Evolutionary conservation across 768 basidiomycete species (phyloP), one percentile per base, ranked within the genome.

Genomic region (Rubroboletus pulcherrimus): DNA sequence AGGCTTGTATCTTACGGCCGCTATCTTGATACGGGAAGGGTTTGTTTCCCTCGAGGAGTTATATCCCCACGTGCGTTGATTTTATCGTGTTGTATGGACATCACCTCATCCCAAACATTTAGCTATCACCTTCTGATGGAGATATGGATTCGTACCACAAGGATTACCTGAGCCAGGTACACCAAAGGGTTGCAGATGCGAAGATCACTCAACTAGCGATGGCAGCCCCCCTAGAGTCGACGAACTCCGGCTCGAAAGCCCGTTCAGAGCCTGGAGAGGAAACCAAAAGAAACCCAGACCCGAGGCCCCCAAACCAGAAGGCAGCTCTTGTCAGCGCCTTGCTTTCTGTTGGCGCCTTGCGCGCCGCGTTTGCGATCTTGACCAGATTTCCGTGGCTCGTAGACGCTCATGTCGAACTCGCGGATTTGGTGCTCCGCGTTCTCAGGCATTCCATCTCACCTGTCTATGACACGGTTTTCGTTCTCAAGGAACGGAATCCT

Each of bases 1-100:
- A 61, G 86, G 82, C 54, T 76, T 98, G 14, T 91, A 89, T 63
- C 79, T 94, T 35, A 81, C 88, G 21, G 85, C 93, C 0, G 95
- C 95, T 7, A 75, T 98, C 12, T 76, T 98, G 38, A 91, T 98
- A 61, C 87, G 91, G 26, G 91, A 98, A 72, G 89, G 89, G 2
- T 89, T 95, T 66, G 81, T 98, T 53, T 81, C 85, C 4, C 72
- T 96, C 9, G 86, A 93, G 66, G 96, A 97, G 67, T 72, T 99
- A 11, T 93, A 93, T 73, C 84, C 90, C n/a, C 95, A 98, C 74
- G 93, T 95, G 66, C 62, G 86, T 73, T 29, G 11, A 21, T 30
- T 54, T 26, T 21, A 44, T 51, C 24, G 8, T 53, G 11, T 55
- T 30, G 12, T 31, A 35, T 52, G 15, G n/a, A 37, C 30, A 8